A percentile compares a stretch with the other conserved stretches of the same genome.
These are phyloP conservation scores for Dendrocalamus sinicus DNA, from an alignment of 176 grass and related monocot species.

Conservation along the genomic window DNA sequence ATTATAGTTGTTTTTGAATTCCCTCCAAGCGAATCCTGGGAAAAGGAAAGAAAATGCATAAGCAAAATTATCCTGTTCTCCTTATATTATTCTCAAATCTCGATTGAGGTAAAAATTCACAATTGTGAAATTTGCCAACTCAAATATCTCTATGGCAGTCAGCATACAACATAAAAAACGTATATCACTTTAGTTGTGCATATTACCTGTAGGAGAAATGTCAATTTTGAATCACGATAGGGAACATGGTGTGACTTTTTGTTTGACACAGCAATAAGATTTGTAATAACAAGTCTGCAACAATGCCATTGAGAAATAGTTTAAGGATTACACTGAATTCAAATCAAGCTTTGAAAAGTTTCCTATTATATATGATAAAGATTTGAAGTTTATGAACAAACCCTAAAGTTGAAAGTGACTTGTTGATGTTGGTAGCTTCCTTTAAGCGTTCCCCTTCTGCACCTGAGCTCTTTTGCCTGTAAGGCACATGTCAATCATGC, in stretches of 20 bases:
- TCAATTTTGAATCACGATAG: constrained; percentile 97
- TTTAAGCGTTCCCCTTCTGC: constrained; percentile 98
- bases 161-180: constrained; percentile 17
- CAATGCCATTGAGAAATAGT: constrained; percentile 13
- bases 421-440: constrained; percentile 98
- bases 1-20: constrained; percentile 99
- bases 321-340: constrained; percentile 12
- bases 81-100: background rate
- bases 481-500: constrained; percentile 20
- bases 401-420: constrained; percentile 96
- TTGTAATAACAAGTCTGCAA: constrained; percentile 95
- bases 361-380: constrained; percentile 23
- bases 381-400: constrained; percentile 48
- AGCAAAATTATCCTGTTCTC: constrained; percentile 6
- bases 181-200: background rate
- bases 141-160: background rate
- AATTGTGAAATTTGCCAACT: constrained; percentile 16
- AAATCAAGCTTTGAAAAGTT: constrained; percentile 29
- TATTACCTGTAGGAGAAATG: constrained; percentile 97
- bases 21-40: constrained; percentile 91
- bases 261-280: constrained; percentile 86
- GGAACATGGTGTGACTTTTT: constrained; percentile 94
- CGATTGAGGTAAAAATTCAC: background rate
- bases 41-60: constrained; percentile 37
- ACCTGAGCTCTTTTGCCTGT: constrained; percentile 98